Conservation (phyloP, 306 rosid species). For the Prunus mira region DNA sequence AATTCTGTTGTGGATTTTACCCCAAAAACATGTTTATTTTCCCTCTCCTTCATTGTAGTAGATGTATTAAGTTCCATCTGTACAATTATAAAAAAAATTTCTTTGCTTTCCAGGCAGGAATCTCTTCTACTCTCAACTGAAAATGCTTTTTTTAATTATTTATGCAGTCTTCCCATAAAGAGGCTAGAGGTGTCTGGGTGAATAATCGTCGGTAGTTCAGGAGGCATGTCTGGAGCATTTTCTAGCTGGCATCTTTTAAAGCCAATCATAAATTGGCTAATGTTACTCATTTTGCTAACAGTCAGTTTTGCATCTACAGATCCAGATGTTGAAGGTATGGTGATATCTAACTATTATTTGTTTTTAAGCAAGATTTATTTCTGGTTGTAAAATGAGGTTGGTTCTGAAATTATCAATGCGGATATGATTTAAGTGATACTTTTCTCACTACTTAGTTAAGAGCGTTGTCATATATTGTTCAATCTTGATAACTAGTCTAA, state of each 20-base stretch:
- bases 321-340: constrained; percentile 82
- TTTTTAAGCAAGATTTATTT: neutral
- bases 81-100: too few relatives aligned
- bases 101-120: too few relatives aligned
- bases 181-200: constrained; percentile 20
- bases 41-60: too few relatives aligned
- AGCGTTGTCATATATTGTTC: neutral
- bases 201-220: constrained; percentile 25
- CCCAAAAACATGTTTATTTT: too few relatives aligned
- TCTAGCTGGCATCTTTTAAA: constrained; percentile 37
- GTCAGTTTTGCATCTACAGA: constrained; percentile 44
- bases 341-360: constrained; percentile 5
- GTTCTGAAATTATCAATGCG: neutral
- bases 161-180: constrained; percentile 1
- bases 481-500: too few relatives aligned
- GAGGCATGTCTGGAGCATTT: constrained; percentile 42
- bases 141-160: neutral
- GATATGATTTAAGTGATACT: neutral
- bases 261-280: constrained; percentile 48
- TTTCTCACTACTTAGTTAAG: neutral
- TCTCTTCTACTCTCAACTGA: neutral
- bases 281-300: constrained; percentile 41
- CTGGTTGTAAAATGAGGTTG: neutral
- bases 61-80: too few relatives aligned
- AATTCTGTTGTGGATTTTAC: too few relatives aligned